Conservation (phyloP, 2,329 filamentous ascomycete genomes). For the Tolypocladium amazonense region DNA sequence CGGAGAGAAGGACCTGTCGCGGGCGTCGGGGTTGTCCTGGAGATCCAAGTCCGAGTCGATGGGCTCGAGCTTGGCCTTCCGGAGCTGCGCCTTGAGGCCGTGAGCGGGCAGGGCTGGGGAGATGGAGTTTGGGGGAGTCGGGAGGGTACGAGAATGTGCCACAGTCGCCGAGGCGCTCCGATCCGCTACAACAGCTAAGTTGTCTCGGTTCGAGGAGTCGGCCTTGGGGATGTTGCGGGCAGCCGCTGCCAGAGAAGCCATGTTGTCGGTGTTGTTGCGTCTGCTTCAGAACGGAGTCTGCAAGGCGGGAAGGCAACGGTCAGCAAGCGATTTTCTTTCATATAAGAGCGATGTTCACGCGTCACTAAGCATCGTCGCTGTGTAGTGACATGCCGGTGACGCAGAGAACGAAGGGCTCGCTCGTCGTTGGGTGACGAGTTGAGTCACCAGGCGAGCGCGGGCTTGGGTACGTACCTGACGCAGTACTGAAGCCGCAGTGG, state of each 20-base stretch:
- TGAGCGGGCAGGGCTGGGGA: slow-evolving; percentile 80
- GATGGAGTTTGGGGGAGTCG: slow-evolving; percentile 91
- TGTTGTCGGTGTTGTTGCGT: slow-evolving; percentile 28
- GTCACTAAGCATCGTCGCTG: background rate
- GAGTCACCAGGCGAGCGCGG: slow-evolving; percentile 9
- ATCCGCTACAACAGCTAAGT: slow-evolving; percentile 63
- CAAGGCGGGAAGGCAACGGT: background rate
- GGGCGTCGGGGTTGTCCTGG: slow-evolving; percentile 42
- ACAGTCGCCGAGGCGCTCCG: slow-evolving; percentile 49
- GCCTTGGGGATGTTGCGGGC: slow-evolving; percentile 56
- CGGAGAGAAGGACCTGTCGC: slow-evolving; percentile 31
- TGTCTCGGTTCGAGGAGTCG: slow-evolving; percentile 49
- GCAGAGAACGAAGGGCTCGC: background rate
- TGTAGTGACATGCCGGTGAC: background rate
- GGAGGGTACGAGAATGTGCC: slow-evolving; percentile 56
- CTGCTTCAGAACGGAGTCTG: slow-evolving; percentile 37
- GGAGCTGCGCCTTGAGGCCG: slow-evolving; percentile 59
- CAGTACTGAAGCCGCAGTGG: slow-evolving; percentile 16
- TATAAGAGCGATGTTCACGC: background rate
- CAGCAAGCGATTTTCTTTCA: background rate
- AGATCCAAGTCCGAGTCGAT: slow-evolving; percentile 85
- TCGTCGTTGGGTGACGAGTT: slow-evolving; percentile 4
- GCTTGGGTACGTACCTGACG: slow-evolving; percentile 19
- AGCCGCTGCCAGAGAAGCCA: slow-evolving; percentile 57
- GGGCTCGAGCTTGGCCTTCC: slow-evolving; percentile 47